A percentile compares a stretch with the other conserved stretches of the same genome.
These are phyloP conservation scores for Castanea mollissima DNA, from an alignment of 306 rosid species.

Conservation along the genomic window DNA sequence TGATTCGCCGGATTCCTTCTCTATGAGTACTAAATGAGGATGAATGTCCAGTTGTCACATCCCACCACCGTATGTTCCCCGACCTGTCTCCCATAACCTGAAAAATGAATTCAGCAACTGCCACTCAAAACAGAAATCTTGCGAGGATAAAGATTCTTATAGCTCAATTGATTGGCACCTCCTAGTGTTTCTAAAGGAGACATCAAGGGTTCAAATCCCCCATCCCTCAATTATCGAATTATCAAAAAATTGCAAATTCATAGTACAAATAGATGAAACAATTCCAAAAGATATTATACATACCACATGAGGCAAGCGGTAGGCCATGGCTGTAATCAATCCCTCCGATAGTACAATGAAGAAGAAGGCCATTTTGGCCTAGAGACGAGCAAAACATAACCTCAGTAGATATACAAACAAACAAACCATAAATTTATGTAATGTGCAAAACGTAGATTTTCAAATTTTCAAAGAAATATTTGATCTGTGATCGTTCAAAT, in stretches of 20 bases:
- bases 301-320: slow-evolving; percentile 98
- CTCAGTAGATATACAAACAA: slow-evolving; percentile 35
- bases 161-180: too few relatives aligned
- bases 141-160: neutral
- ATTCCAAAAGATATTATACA: slow-evolving; percentile 20
- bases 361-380: slow-evolving; percentile 99
- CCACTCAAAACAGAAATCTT: slow-evolving; percentile 27
- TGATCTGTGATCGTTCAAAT: neutral
- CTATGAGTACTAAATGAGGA: slow-evolving; percentile 93
- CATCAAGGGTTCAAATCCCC: too few relatives aligned
- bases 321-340: slow-evolving; percentile 95
- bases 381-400: slow-evolving; percentile 27
- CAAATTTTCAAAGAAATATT: neutral
- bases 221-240: too few relatives aligned
- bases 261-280: slow-evolving; percentile 13
- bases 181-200: too few relatives aligned
- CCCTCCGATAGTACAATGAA: slow-evolving; percentile 85
- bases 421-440: neutral
- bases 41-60: slow-evolving; percentile 86
- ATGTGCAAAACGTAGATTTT: neutral
- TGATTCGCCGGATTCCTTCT: slow-evolving; percentile 91
- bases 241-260: neutral
- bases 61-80: slow-evolving; percentile 98
- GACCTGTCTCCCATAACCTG: slow-evolving; percentile 99
- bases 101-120: slow-evolving; percentile 37